Conservation (phyloP, 1,139 yeast genomes). For the Suhomyces kunorum region DNA sequence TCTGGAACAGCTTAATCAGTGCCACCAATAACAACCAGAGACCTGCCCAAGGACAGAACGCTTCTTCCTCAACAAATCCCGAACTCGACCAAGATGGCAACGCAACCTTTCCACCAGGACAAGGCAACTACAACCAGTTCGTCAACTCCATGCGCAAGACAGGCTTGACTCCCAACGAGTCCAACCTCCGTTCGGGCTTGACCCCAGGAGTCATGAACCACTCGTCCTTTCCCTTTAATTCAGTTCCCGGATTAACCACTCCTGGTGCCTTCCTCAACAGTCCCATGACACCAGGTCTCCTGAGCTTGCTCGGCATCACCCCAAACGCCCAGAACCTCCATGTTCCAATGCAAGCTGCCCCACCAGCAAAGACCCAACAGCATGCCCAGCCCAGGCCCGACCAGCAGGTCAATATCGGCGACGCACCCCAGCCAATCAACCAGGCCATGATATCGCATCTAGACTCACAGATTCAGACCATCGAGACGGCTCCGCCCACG, state of each 20-base stretch:
- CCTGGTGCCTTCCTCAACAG: conserved; percentile 45
- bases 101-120: conserved; percentile 6
- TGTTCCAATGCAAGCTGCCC: not conserved
- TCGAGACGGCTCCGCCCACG: not conserved
- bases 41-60: not conserved
- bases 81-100: conserved; percentile 2
- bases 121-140: conserved; percentile 28
- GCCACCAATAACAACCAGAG: conserved; percentile 28
- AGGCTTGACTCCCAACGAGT: conserved; percentile 72
- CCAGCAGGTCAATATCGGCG: not conserved
- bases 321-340: conserved; percentile 12
- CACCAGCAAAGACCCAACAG: conserved; percentile 1
- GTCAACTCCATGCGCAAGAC: conserved; percentile 45
- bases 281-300: conserved; percentile 47
- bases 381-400: not conserved
- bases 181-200: conserved; percentile 63
- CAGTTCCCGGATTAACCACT: conserved; percentile 44
- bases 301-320: conserved; percentile 25
- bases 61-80: not conserved
- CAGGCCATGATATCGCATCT: not conserved
- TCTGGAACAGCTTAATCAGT: conserved; percentile 49
- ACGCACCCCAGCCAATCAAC: not conserved
- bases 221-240: conserved; percentile 19
- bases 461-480: not conserved
- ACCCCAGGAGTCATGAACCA: conserved; percentile 36